A percentile compares a stretch with the other conserved stretches of the same genome.
Conservation (phyloP, 176 grass and related monocot species). For the Calamus simplicifolius region DNA sequence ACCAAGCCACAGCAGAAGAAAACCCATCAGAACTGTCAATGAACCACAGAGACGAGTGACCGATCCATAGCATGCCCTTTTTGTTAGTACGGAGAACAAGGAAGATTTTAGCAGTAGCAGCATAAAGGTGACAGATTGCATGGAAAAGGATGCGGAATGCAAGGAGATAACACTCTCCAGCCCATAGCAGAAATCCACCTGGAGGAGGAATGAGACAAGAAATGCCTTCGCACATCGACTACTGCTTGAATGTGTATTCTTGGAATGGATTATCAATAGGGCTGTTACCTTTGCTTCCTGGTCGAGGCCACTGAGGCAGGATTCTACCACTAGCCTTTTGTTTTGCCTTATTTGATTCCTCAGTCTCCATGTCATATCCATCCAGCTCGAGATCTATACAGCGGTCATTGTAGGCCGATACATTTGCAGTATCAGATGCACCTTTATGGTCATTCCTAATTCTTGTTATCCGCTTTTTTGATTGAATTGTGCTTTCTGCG, state of each 20-base stretch:
- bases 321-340: slow-evolving; percentile 39
- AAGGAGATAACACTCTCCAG: no score
- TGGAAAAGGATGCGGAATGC: no score
- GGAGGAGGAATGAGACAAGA: no score
- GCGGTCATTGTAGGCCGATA: slow-evolving; percentile 7
- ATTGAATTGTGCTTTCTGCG: slow-evolving; percentile 46
- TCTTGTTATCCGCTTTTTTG: slow-evolving; percentile 54
- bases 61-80: no score
- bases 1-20: no score
- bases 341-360: slow-evolving; percentile 20
- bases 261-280: slow-evolving; percentile 29
- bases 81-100: no score
- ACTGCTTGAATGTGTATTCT: slow-evolving; percentile 41
- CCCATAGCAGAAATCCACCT: no score
- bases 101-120: no score
- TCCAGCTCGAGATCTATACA: slow-evolving; percentile 61
- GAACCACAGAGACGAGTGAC: no score
- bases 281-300: slow-evolving; percentile 19
- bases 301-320: slow-evolving; percentile 39
- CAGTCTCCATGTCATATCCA: slow-evolving; percentile 22
- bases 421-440: slow-evolving; percentile 24
- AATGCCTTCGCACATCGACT: neutral
- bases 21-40: no score
- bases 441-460: slow-evolving; percentile 6
- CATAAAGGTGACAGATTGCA: no score